phyloP scores from a whole-genome alignment of 495 filamentous ascomycete genomes.

The Daldinia vernicosa region DNA sequence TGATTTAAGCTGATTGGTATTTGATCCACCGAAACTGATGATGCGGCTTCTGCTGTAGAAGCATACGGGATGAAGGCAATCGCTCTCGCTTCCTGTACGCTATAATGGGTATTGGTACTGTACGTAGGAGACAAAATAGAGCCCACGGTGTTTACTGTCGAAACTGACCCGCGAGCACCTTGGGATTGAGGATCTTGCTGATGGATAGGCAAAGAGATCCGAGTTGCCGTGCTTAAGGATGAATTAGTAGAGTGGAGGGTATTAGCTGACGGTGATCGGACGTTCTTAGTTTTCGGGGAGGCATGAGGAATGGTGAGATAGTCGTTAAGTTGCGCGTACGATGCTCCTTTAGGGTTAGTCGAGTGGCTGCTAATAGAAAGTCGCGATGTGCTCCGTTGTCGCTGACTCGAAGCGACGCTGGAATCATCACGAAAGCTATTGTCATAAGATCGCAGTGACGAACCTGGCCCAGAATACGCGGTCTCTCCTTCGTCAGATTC shows the following conservation, averaged over 20 bases:
- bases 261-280: conserved; percentile 33
- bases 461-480: conserved; percentile 38
- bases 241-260: conserved; percentile 37
- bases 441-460: conserved; percentile 36
- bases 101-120: conserved; percentile 21
- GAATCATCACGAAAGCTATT: conserved; percentile 35
- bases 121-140: conserved; percentile 31
- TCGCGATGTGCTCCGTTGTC: conserved; percentile 27
- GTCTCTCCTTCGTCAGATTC: conserved; percentile 58
- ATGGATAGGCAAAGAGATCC: conserved; percentile 18
- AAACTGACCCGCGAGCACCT: conserved; percentile 30
- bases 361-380: conserved; percentile 36
- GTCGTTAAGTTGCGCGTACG: conserved; percentile 45
- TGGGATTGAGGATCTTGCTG: conserved; percentile 17
- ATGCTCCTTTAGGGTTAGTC: conserved; percentile 34
- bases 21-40: conserved; percentile 26
- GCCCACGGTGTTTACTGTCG: conserved; percentile 31
- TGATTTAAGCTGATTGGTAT: conserved; percentile 25
- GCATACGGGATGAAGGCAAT: conserved; percentile 35
- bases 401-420: conserved; percentile 33
- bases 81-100: conserved; percentile 40
- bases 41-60: conserved; percentile 36
- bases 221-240: conserved; percentile 42
- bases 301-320: conserved; percentile 42
- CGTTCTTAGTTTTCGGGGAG: conserved; percentile 30